These are phyloP conservation scores for Cryptococcus floricola DNA, from an alignment of 1,284 basidiomycete genomes.

Conservation along the genomic window DNA sequence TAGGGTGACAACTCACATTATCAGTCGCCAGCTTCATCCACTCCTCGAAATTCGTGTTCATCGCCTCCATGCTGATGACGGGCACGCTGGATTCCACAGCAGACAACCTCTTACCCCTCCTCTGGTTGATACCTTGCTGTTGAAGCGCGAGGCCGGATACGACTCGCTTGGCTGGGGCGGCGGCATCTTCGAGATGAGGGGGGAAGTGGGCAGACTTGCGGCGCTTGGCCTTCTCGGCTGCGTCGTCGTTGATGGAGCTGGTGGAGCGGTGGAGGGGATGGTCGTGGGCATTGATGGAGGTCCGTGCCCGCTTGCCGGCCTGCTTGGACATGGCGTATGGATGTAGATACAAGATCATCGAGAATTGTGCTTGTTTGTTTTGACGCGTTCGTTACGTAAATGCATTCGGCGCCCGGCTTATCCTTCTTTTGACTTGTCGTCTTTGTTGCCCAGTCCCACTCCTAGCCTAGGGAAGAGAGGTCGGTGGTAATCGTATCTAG, in stretches of 20 bases:
- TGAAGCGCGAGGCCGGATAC: conserved; percentile 30
- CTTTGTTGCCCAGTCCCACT: too few relatives aligned
- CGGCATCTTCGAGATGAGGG: conserved; percentile 11
- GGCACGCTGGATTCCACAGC: conserved; percentile 31
- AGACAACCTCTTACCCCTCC: conserved; percentile 33
- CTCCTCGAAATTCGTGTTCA: conserved; percentile 89
- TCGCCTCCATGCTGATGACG: conserved; percentile 60
- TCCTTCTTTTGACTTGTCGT: too few relatives aligned
- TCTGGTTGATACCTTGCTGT: conserved; percentile 10
- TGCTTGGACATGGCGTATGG: conserved; percentile 43
- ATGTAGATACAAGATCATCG: conserved; percentile 39
- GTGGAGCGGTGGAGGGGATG: not conserved
- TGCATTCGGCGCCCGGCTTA: too few relatives aligned
- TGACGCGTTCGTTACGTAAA: too few relatives aligned
- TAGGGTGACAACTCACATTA: conserved; percentile 62
- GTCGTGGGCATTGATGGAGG: not conserved
- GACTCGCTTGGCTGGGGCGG: conserved; percentile 16
- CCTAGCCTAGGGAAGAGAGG: conserved; percentile 70
- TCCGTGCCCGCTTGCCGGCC: not conserved
- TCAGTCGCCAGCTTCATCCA: conserved; percentile 99
- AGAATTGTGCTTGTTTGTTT: conserved; percentile 1
- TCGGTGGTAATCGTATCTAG: too few relatives aligned
- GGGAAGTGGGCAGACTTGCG: conserved; percentile 41
- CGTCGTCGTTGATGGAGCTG: conserved; percentile 35
- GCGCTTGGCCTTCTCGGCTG: conserved; percentile 36